Base-by-base conservation (phyloP, 169 alveolate species). In the Amoebophrya sp. region DNA sequence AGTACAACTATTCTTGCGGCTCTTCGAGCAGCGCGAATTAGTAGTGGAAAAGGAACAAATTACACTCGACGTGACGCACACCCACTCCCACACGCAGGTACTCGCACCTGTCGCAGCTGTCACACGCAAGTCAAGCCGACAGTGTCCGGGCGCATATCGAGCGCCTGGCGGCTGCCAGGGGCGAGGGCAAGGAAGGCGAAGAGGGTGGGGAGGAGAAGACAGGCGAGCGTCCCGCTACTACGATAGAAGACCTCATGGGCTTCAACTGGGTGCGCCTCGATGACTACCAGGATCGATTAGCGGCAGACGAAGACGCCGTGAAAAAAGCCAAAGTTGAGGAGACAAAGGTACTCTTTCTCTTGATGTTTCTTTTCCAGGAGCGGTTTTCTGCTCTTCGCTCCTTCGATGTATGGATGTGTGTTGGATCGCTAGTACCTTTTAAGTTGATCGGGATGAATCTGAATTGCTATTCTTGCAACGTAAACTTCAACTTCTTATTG, bases 221-320 rank as follows among this genome's bases (percentile, higher is more conserved):
- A 18, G 83, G 83, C 0, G 83, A 66, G 32, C 38, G 83, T 18
- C 7, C 18, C 18, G 29, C 66, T 12, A 18, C 35, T 2, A 12
- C 83, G 29, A 66, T 66, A 7, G 83, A 66, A 25, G 83, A 66
- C 83, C 83, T 66, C 32, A 66, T 66, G 83, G 83, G 83, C 83
- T 66, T 66, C 83, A 66, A 66, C 32, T 66, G 83, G 83, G 83
- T 66, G 39, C 29, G 83, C 38, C 83, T 66, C 29, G 83, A 66
- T 1, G 83, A 66, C 29, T 66, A 66, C 83, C 29, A 66, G 35
- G 83, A 66, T 66, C 29, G 83, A 7, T 1, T 66, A 7, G 83
- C 83, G 10, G 10, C 7, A 7, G 83, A 66, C 83, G 83, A 66
- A 66, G 83, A 66, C 12, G 83, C 12, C 32, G 83, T 25, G 83